phyloP scores from a whole-genome alignment of 352 stramenopile genomes.

The Globisporangium irregulare region DNA sequence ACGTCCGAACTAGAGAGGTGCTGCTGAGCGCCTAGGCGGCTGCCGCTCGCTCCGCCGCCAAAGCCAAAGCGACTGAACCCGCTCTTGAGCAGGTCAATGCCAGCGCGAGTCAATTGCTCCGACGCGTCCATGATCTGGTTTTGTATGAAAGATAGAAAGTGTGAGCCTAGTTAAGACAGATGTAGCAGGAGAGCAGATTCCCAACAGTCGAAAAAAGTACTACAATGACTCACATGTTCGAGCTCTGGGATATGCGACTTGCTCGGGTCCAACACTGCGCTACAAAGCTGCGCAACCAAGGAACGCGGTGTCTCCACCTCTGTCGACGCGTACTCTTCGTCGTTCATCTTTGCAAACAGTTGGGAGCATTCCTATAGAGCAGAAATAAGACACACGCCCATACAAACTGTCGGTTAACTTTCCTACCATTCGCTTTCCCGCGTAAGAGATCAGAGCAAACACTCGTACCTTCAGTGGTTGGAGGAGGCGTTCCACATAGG shows the following conservation, averaged over 20 bases:
- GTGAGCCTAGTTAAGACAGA: not conserved
- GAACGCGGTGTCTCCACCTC: slow-evolving; percentile 23
- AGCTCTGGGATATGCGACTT: slow-evolving; percentile 31
- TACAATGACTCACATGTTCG: slow-evolving; percentile 35
- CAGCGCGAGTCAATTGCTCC: slow-evolving; percentile 69
- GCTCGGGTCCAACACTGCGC: slow-evolving; percentile 32
- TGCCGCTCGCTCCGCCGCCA: slow-evolving; percentile 23
- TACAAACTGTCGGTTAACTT: not conserved
- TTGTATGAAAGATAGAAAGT: not conserved
- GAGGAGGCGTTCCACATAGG: slow-evolving; percentile 40
- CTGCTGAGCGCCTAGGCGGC: slow-evolving; percentile 15
- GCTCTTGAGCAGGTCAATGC: slow-evolving; percentile 80
- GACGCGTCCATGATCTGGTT: slow-evolving; percentile 71
- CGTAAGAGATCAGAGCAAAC: not conserved
- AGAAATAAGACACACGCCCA: not conserved
- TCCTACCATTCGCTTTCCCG: too few relatives aligned
- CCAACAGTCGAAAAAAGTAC: slow-evolving; percentile 3
- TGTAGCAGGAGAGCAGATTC: not conserved
- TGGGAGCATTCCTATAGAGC: slow-evolving; percentile 56
- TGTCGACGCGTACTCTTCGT: slow-evolving; percentile 19
- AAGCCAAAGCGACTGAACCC: slow-evolving; percentile 82
- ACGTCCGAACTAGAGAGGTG: slow-evolving; percentile 39
- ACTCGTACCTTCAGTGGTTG: slow-evolving; percentile 42
- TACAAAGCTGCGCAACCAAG: slow-evolving; percentile 49
- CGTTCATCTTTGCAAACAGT: slow-evolving; percentile 41